Base-by-base conservation (phyloP, 345 rosid species). In the Salix caprea region DNA sequence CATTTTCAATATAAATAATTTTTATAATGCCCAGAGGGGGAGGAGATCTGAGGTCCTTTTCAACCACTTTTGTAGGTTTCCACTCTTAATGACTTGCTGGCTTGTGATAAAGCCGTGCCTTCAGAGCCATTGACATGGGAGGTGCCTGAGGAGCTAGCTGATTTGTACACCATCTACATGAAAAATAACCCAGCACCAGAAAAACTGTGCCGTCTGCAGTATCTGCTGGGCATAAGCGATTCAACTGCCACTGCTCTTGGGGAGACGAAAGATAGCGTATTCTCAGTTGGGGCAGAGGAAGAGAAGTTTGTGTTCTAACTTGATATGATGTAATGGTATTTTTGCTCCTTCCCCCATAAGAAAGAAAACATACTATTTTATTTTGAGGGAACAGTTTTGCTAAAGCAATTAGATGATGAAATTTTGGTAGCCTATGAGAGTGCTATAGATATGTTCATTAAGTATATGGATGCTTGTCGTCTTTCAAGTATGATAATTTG, bases 81-180 rank as follows among this genome's bases (percentile, higher is more conserved):
- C 15, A 87, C 96, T 2, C 88, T 96, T 71, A 92, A 91, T 84
- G 94, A 94, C 80, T 76, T 96, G 82, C 87, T 96, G 79, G 97
- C 97, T 37, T 94, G 97, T 70, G 98, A 94, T 87, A 94, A 96
- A 86, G 99, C 97, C 26, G 98, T 94, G 30, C 90, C 97, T 4
- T 85, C 97, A 0, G 90, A 91, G 82, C 94, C 91, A 7, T 60
- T 91, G 82, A 83, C 91, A 32, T 96, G 99, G 99, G 98, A 94
- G 36, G 90, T 92, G 73, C 87, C 92, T 0, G 90, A 91, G 77
- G 98, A 96, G 84, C 77, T 94, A 56, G 85, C 89, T 14, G 97
- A 92, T 83, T 72, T 96, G n/a, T 96, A 83, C 40, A 82, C 84
- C 18, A 81, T 92, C 70, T 94, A 96, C 74, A 36, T 81, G 75